phyloP scores from a whole-genome alignment of 1,284 basidiomycete species.

The Rhodotorula sp. region DNA sequence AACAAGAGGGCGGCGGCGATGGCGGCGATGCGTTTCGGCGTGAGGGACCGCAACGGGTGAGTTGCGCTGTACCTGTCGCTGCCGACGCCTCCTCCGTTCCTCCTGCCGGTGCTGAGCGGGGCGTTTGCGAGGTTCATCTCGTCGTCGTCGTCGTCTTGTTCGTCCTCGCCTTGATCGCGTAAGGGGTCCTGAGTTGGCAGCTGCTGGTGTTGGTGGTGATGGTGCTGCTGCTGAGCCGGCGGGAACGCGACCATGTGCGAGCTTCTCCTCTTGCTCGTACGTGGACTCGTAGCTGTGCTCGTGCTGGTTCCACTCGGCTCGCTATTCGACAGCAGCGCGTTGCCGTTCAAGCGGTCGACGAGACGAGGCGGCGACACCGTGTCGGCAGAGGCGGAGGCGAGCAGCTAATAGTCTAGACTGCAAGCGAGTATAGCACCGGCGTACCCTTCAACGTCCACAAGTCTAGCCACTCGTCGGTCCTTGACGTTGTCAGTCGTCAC shows the following conservation, averaged over 20 bases:
- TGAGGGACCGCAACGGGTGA: constrained; percentile 34
- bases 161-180: background rate
- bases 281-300: background rate
- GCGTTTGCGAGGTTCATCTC: constrained; percentile 24
- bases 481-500: too few relatives aligned
- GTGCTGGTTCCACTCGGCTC: background rate
- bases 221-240: background rate
- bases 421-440: too few relatives aligned
- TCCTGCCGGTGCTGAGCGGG: background rate
- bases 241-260: constrained; percentile 9
- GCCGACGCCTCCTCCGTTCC: background rate
- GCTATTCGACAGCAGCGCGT: too few relatives aligned
- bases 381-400: background rate
- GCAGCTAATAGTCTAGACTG: background rate
- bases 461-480: too few relatives aligned
- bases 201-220: background rate
- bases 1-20: constrained; percentile 32
- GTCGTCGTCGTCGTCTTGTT: constrained; percentile 19
- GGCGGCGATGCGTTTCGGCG: constrained; percentile 36
- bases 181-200: background rate
- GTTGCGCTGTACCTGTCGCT: constrained; percentile 1
- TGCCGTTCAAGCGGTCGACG: too few relatives aligned
- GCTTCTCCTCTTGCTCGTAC: background rate
- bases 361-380: too few relatives aligned
- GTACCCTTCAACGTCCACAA: too few relatives aligned